A percentile compares a stretch with the other conserved stretches of the same genome.
phyloP scores from a whole-genome alignment of 169 alveolate species.

The Eimeria necatrix region DNA sequence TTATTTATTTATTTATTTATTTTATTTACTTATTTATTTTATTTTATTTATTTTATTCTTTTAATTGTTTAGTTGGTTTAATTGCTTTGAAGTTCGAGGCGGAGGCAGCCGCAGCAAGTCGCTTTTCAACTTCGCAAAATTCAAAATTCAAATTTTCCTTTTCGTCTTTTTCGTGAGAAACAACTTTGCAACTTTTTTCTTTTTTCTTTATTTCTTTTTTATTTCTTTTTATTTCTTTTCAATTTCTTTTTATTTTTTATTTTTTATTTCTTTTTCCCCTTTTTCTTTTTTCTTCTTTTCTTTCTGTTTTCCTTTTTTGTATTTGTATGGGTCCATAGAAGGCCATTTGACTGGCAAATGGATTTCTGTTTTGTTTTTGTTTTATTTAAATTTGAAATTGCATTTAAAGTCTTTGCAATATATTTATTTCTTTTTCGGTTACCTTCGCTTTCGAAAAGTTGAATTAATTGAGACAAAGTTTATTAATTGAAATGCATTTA shows the following conservation, averaged over 20 bases:
- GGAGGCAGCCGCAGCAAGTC: too few species aligned
- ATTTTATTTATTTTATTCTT: background rate
- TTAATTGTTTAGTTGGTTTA: too few species aligned
- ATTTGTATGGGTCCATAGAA: background rate
- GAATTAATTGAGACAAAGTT: too few species aligned
- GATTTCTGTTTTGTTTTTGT: background rate
- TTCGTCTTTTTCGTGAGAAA: too few species aligned
- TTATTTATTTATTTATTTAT: background rate
- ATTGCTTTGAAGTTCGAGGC: too few species aligned
- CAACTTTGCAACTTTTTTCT: background rate
- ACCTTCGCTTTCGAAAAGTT: too few species aligned
- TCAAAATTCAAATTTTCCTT: too few species aligned
- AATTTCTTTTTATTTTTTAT: background rate
- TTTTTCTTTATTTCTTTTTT: background rate
- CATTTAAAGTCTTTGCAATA: background rate
- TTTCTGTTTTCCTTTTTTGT: conserved; percentile 46
- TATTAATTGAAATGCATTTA: too few species aligned
- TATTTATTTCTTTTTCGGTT: background rate
- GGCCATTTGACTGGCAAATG: background rate
- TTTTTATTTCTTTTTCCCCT: background rate
- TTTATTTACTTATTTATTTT: background rate
- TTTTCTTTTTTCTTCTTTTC: too few species aligned
- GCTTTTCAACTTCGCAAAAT: too few species aligned
- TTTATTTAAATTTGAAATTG: background rate
- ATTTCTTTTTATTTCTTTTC: background rate